Percentiles rank a stretch among this genome's conserved stretches.
phyloP scores from a whole-genome alignment of 1,284 basidiomycete species.

The Sanguinoderma infundibulare region DNA sequence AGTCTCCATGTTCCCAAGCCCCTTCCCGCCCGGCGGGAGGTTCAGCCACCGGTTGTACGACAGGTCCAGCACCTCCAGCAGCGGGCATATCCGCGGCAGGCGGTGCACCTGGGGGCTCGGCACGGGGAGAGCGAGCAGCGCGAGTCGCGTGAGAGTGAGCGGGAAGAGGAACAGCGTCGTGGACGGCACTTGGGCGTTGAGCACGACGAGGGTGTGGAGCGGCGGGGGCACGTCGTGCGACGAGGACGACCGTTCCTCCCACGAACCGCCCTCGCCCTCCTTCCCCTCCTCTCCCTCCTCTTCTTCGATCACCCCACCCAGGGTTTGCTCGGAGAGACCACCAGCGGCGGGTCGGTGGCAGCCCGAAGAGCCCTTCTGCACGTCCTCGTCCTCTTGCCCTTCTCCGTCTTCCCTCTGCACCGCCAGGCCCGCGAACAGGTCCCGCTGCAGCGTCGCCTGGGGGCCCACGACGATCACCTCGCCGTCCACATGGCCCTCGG shows the following conservation, averaged over 20 bases:
- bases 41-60: constrained; percentile 70
- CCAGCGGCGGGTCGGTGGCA: neutral
- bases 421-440: constrained; percentile 39
- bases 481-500: constrained; percentile 56
- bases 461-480: constrained; percentile 69
- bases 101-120: constrained; percentile 52
- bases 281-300: neutral
- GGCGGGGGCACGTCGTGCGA: constrained; percentile 22
- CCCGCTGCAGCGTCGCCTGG: constrained; percentile 44
- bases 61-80: constrained; percentile 65
- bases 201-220: constrained; percentile 36
- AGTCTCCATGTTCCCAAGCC: constrained; percentile 36
- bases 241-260: constrained; percentile 28
- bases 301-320: neutral
- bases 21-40: constrained; percentile 19
- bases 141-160: constrained; percentile 60
- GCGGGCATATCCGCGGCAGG: constrained; percentile 61
- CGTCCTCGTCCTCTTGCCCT: constrained; percentile 9
- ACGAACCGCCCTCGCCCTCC: constrained; percentile 16
- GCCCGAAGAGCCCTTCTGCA: constrained; percentile 10
- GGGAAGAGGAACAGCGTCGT: constrained; percentile 53
- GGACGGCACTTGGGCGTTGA: constrained; percentile 39
- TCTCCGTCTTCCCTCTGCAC: constrained; percentile 40
- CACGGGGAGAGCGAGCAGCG: constrained; percentile 51
- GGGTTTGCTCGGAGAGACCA: neutral